Base-by-base conservation (phyloP, 345 rosid genomes). In the Euclidium syriacum region DNA sequence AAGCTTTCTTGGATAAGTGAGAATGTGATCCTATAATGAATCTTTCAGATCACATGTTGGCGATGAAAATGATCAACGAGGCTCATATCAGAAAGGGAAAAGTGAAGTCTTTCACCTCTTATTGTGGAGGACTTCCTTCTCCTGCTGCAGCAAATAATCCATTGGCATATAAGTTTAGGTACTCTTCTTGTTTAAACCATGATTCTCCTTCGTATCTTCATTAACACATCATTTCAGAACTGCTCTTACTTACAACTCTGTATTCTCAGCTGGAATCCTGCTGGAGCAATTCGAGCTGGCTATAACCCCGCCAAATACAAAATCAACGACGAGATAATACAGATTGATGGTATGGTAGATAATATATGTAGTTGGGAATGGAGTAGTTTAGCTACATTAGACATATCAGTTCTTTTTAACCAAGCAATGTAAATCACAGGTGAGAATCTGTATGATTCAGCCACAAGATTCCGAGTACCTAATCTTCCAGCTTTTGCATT, bases 111-210 rank as follows among this genome's bases (percentile, higher is more conserved):
- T 86, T 92, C 64, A 78, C 84, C 46, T 92, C 96, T 42, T 89
- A 89, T 59, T 92, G 96, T 60, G 96, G 98, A 19, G 98, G 89
- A 9, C 90, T 92, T 43, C 95, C 98, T 39, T 89, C 98, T n/a
- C 96, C 98, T 6, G 89, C 94, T 25, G 95, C 96, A 23, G 96
- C 96, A 54, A 83, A 92, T 62, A 92, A 89, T 65, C 98, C 98
- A 32, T 78, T 92, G 57, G 96, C 95, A 22, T 92, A 81, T 59
- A 92, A 92, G 52, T 92, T 92, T 81, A 92, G 96, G 98, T 92
- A 64, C 35, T 52, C 64, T 51, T 42, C 10, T 54, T 3, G 0
- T 17, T 24, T 30, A 29, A 43, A 20, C 34, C 33, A 62, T 20
- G 20, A 19, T 22, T 22, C 16, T 41, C 25, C 12, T 7, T 18